Evolutionary conservation across 495 filamentous ascomycete species (phyloP).

Genomic region (Letharia lupina): DNA sequence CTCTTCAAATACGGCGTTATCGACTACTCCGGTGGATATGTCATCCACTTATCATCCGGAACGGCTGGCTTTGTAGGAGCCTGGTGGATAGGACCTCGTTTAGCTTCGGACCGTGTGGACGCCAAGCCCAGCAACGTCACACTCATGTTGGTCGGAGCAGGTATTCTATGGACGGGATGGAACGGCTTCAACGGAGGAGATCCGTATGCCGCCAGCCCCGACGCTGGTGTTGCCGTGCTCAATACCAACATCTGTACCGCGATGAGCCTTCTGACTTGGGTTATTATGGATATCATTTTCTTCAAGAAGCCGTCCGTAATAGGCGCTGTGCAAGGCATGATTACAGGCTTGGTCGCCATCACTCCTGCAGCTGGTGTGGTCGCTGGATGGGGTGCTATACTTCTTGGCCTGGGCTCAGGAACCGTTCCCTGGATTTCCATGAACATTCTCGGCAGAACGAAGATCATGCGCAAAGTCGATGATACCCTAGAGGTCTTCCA

Average conservation of each 20-base stretch:
- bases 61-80: slow-evolving; percentile 48
- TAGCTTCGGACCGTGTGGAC: slow-evolving; percentile 41
- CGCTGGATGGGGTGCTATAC: slow-evolving; percentile 48
- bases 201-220: slow-evolving; percentile 46
- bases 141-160: slow-evolving; percentile 44
- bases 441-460: slow-evolving; percentile 42
- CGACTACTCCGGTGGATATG: slow-evolving; percentile 52
- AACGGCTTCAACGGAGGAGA: slow-evolving; percentile 54
- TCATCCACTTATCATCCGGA: slow-evolving; percentile 49
- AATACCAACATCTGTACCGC: slow-evolving; percentile 50
- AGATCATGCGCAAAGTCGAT: slow-evolving; percentile 40
- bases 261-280: slow-evolving; percentile 43
- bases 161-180: slow-evolving; percentile 51
- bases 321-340: slow-evolving; percentile 47
- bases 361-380: slow-evolving; percentile 50
- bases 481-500: slow-evolving; percentile 47
- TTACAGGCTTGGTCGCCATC: slow-evolving; percentile 48
- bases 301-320: slow-evolving; percentile 45
- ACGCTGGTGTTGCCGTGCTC: slow-evolving; percentile 48
- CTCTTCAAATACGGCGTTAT: slow-evolving; percentile 44
- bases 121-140: slow-evolving; percentile 46
- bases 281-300: slow-evolving; percentile 38
- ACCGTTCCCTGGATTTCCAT: slow-evolving; percentile 46
- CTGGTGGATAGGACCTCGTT: slow-evolving; percentile 47
- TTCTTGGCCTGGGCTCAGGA: slow-evolving; percentile 43